phyloP scores from a whole-genome alignment of 352 stramenopile species.

The Pythium phragmitis region DNA sequence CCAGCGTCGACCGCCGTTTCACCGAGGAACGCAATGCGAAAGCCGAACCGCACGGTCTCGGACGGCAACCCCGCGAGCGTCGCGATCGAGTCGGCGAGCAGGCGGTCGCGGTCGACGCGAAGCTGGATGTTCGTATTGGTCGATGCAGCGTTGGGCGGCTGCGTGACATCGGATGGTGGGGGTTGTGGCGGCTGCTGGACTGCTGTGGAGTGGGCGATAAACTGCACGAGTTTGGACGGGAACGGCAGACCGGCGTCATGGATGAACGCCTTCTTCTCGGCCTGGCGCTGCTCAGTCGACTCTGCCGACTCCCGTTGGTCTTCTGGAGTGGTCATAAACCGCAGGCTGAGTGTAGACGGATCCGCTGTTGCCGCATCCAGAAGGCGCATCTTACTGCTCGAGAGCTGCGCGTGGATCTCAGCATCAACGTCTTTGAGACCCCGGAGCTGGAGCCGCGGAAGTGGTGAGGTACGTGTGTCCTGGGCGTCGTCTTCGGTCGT shows the following conservation, averaged over 20 bases:
- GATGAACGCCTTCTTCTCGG: conserved; percentile 6
- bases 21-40: conserved; percentile 78
- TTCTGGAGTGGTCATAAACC: background rate
- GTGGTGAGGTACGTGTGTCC: background rate
- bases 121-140: background rate
- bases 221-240: conserved; percentile 20
- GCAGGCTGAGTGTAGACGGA: conserved; percentile 5
- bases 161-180: background rate
- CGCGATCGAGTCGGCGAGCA: conserved; percentile 68
- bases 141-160: background rate
- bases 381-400: background rate
- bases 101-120: conserved; percentile 23
- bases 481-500: background rate
- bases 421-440: conserved; percentile 5
- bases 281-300: background rate
- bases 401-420: conserved; percentile 2
- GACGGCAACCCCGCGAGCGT: conserved; percentile 44
- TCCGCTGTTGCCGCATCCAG: conserved; percentile 9
- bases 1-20: conserved; percentile 78
- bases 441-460: background rate
- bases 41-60: conserved; percentile 41
- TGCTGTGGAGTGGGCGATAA: conserved; percentile 3
- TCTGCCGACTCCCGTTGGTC: background rate
- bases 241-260: conserved; percentile 15
- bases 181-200: background rate